Evolutionary conservation across 257 asterid genomes (phyloP), one percentile per base, ranked within the genome.

Genomic region (Solanum pinnatisectum): DNA sequence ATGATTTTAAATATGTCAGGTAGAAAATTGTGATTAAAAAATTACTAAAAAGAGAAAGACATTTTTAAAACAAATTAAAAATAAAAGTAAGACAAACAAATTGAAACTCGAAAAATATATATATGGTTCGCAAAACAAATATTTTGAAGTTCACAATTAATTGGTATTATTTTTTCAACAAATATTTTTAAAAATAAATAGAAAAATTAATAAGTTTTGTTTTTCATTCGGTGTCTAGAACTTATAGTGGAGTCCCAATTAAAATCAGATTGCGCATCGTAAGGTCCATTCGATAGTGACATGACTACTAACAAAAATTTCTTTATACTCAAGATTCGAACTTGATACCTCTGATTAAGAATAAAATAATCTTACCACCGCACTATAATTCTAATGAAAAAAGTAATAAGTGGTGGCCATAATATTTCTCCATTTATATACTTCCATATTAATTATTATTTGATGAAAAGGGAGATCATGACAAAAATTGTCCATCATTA

Each of bases 401-500:
- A 33, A 71, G 16, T 32, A 9, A 16, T 32, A 30, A 15, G 22
- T 27, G 30, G 72, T 67, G 22, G 25, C 44, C 15, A 72, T 72
- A 72, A 33, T 72, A 70, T 70, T 30, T 70, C 3, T 25, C 8
- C 30, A 32, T 70, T 1, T 52, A 18, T 56, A 49, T 18, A 52
- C 2, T 27, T 27, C 13, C 20, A 68, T 14, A 30, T 27, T 71
- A 2, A 72, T 33, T 33, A 72, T 33, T 71, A 16, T 71, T 32
- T 71, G n/a, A 16, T 16, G 22, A 68, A 30, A 68, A 68, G 22
- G 20, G 4, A 68, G 37, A 68, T 71, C 44, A 72, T 72, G 83
- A 74, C 83, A 74, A 74, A 74, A 74, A 10, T 33, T 74, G 83
- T 74, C 52, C 18, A 36, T 74, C 32, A 36, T 74, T 37, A 73